These are phyloP conservation scores for Brachypodium distachyon DNA, from an alignment of 202 grass and related monocot species.

Conservation along the genomic window DNA sequence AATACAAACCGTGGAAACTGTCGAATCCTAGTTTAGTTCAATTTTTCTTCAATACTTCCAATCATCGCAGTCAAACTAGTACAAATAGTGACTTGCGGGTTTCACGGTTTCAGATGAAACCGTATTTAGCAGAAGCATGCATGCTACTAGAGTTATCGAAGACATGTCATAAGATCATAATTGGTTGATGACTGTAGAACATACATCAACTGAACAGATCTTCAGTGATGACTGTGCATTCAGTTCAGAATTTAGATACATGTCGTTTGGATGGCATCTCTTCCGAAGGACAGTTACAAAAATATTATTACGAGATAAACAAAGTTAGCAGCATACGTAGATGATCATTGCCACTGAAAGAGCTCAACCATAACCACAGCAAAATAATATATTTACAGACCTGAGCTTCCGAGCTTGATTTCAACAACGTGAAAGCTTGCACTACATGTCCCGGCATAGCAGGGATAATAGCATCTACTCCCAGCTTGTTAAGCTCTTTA, in stretches of 20 bases:
- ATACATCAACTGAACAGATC: neutral
- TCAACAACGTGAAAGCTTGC: constrained; percentile 77
- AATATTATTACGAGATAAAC: neutral
- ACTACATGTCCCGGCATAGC: constrained; percentile 59
- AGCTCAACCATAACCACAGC: neutral
- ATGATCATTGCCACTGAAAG: neutral
- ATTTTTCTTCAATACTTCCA: too few species aligned
- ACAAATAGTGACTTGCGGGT: too few species aligned
- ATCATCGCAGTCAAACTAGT: too few species aligned
- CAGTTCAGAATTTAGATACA: neutral
- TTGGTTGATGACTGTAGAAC: neutral
- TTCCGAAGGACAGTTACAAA: neutral
- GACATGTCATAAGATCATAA: neutral
- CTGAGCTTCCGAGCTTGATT: constrained; percentile 71
- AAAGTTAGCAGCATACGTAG: neutral
- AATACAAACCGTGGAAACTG: too few species aligned
- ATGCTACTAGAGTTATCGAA: neutral
- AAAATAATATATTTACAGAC: constrained; percentile 24
- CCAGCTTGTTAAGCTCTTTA: constrained; percentile 11
- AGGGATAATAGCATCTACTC: constrained; percentile 35
- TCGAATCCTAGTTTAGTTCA: too few species aligned
- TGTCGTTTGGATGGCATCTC: too few species aligned
- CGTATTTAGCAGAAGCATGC: too few species aligned
- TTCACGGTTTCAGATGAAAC: too few species aligned
- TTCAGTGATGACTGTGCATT: neutral